Conservation (phyloP, 1,284 basidiomycete genomes). For the Microbotryum intermedium region DNA sequence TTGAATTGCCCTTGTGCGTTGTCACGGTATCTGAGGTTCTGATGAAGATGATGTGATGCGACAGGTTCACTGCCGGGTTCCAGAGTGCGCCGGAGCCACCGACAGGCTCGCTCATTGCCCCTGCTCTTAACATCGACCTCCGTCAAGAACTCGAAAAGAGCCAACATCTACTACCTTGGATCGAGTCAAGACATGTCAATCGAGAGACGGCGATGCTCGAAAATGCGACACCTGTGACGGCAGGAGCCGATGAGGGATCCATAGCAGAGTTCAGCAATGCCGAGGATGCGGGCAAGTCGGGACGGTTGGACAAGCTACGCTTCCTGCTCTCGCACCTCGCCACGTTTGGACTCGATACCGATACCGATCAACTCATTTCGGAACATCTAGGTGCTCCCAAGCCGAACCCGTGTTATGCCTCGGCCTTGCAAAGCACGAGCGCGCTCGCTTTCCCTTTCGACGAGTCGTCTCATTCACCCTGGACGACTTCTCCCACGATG, state of each 20-base stretch:
- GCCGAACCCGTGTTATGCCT: conserved; percentile 32
- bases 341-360: conserved; percentile 44
- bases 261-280: conserved; percentile 32
- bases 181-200: neutral
- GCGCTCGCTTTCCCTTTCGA: neutral
- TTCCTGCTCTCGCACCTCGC: conserved; percentile 43
- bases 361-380: conserved; percentile 58
- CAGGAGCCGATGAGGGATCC: conserved; percentile 19
- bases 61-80: neutral
- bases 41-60: too few species aligned
- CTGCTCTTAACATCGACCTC: conserved; percentile 9
- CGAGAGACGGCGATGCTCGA: too few species aligned
- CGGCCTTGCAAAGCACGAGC: neutral
- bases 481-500: conserved; percentile 53
- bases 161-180: conserved; percentile 9
- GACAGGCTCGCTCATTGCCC: neutral
- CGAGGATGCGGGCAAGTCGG: conserved; percentile 24
- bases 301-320: conserved; percentile 9
- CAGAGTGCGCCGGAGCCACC: neutral
- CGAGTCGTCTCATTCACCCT: neutral
- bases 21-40: too few species aligned
- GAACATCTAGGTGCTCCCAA: conserved; percentile 35
- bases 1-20: neutral
- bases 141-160: neutral
- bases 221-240: neutral